These are phyloP conservation scores for Neonectria faginata DNA, from an alignment of 2,329 filamentous ascomycete species.

Conservation along the genomic window DNA sequence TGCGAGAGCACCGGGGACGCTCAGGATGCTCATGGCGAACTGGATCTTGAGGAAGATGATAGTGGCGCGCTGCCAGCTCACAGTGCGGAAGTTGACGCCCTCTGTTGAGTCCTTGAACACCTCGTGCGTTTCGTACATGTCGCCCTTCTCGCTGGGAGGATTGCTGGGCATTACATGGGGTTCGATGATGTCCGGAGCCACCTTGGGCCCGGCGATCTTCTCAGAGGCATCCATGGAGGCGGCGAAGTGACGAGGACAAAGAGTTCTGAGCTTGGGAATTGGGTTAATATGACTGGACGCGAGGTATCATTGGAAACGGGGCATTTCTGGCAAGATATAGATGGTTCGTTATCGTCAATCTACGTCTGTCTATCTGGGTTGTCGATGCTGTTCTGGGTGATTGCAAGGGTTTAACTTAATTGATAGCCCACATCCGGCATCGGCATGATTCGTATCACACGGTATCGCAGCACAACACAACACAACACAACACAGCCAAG, in stretches of 20 bases:
- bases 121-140: constrained; percentile 34
- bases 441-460: constrained; percentile 3
- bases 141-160: constrained; percentile 21
- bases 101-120: constrained; percentile 44
- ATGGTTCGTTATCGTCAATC: constrained; percentile 17
- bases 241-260: background rate
- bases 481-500: background rate
- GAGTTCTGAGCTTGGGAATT: background rate
- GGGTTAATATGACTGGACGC: background rate
- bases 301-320: constrained; percentile 13
- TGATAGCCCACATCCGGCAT: constrained; percentile 24
- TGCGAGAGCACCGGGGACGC: constrained; percentile 38
- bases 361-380: background rate
- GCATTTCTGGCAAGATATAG: constrained; percentile 18
- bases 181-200: constrained; percentile 17
- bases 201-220: constrained; percentile 1
- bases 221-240: constrained; percentile 12
- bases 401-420: background rate
- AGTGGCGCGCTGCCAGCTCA: constrained; percentile 55
- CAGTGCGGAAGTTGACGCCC: constrained; percentile 47
- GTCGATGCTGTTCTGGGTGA: background rate
- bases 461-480: background rate
- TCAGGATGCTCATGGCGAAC: constrained; percentile 43
- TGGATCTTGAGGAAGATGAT: constrained; percentile 55
- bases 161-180: constrained; percentile 20